Conservation (phyloP, 108 stramenopile genomes). For the Cyclotella cryptica region DNA sequence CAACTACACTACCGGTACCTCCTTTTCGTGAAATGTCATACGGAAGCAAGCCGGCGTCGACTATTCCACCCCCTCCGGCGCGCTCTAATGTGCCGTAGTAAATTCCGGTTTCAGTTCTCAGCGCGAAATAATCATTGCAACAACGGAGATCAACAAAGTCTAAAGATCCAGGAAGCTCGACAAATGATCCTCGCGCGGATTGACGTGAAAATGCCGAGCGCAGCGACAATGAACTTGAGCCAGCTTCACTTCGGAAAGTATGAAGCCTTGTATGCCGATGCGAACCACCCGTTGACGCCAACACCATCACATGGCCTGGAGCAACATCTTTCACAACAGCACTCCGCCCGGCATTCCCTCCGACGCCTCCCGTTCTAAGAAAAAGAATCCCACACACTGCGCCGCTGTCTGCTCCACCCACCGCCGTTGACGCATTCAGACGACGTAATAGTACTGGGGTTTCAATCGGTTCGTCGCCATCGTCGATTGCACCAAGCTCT, state of each 20-base stretch:
- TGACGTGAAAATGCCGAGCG: conserved; percentile 42
- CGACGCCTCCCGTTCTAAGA: conserved; percentile 37
- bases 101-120: conserved; percentile 82
- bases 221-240: conserved; percentile 27
- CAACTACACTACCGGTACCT: background rate
- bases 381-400: conserved; percentile 48
- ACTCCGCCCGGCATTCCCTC: conserved; percentile 15
- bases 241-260: conserved; percentile 64
- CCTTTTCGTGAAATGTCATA: conserved; percentile 51
- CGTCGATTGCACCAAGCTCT: conserved; percentile 42
- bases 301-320: conserved; percentile 59
- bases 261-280: conserved; percentile 79
- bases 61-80: conserved; percentile 52
- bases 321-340: conserved; percentile 23
- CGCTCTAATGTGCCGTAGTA: conserved; percentile 86
- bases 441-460: conserved; percentile 42
- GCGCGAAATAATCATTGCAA: conserved; percentile 71
- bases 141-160: conserved; percentile 75
- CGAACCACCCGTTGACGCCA: conserved; percentile 74
- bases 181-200: conserved; percentile 42
- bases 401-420: conserved; percentile 23
- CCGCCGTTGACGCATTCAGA: conserved; percentile 28
- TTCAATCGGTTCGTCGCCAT: conserved; percentile 43
- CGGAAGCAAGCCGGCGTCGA: conserved; percentile 80
- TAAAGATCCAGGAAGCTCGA: conserved; percentile 84